A percentile compares a stretch with the other conserved stretches of the same genome.
Evolutionary conservation across 148 eudicot genomes (phyloP).

Genomic region (Polygonum maritimum): DNA sequence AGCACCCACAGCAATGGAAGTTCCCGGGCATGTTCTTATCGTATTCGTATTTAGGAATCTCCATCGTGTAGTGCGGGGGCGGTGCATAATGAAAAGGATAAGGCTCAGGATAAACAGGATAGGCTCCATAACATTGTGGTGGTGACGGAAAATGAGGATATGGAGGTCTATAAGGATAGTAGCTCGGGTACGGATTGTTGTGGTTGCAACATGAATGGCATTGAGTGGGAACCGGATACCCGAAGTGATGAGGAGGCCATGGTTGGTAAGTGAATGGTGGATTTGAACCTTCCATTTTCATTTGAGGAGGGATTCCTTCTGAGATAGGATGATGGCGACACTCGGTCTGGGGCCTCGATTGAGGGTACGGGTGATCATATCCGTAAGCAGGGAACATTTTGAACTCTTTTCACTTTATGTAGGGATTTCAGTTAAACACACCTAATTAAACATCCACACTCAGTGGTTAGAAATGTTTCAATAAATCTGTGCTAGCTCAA

Average conservation of each 20-base stretch:
- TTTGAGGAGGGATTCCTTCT: not conserved
- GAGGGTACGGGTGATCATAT: not conserved
- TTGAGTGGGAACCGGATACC: slow-evolving; percentile 4
- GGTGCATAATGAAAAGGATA: slow-evolving; percentile 32
- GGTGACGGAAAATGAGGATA: slow-evolving; percentile 32
- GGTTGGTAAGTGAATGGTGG: not conserved
- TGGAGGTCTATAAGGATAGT: slow-evolving; percentile 32
- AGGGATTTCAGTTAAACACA: not conserved
- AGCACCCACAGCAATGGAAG: slow-evolving; percentile 56
- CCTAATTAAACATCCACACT: not conserved
- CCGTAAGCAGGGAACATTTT: not conserved
- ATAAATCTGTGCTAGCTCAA: not conserved
- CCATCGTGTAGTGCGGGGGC: slow-evolving; percentile 38
- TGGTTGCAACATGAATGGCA: slow-evolving; percentile 30
- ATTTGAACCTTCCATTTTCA: not conserved
- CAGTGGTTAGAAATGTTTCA: not conserved
- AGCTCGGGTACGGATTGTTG: slow-evolving; percentile 20
- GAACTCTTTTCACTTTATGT: not conserved
- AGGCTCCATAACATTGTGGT: slow-evolving; percentile 24
- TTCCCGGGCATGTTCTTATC: slow-evolving; percentile 27
- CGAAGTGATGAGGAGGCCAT: slow-evolving; percentile 11
- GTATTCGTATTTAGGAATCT: slow-evolving; percentile 38
- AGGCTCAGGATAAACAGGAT: slow-evolving; percentile 30
- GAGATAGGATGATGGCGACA: not conserved
- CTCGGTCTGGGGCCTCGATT: not conserved